A percentile compares a stretch with the other conserved stretches of the same genome.
Conservation (phyloP, 352 stramenopile species). For the Globisporangium abappressorium region DNA sequence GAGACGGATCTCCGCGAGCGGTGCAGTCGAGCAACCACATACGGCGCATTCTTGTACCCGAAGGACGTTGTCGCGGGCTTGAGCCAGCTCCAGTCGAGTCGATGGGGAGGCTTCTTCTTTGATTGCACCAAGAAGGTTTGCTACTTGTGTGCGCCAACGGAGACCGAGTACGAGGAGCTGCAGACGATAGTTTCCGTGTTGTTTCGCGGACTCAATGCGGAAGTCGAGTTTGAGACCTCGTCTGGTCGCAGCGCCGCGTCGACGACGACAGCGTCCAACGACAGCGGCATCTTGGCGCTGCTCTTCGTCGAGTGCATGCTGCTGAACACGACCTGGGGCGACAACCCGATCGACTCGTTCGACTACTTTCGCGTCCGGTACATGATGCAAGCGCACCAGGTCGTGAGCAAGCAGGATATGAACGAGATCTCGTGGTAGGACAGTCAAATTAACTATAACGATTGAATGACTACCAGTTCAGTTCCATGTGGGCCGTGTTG, state of each 20-base stretch:
- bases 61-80: slow-evolving; percentile 10
- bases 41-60: slow-evolving; percentile 11
- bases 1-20: not conserved
- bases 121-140: slow-evolving; percentile 10
- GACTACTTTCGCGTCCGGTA: slow-evolving; percentile 17
- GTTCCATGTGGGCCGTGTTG: not conserved
- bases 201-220: not conserved
- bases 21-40: not conserved
- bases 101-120: slow-evolving; percentile 11
- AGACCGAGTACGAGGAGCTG: slow-evolving; percentile 1
- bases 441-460: not conserved
- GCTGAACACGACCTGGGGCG: slow-evolving; percentile 11
- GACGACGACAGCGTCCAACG: not conserved
- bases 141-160: slow-evolving; percentile 4
- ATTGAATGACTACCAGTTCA: no score
- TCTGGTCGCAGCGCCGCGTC: not conserved
- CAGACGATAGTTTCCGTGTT: not conserved
- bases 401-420: slow-evolving; percentile 12
- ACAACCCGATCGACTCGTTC: slow-evolving; percentile 12
- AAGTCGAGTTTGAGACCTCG: slow-evolving; percentile 1
- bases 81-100: slow-evolving; percentile 5
- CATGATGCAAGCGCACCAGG: slow-evolving; percentile 13
- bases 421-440: slow-evolving; percentile 1
- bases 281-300: slow-evolving; percentile 16
- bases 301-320: slow-evolving; percentile 16